Percentiles rank a stretch among this genome's conserved stretches.
Conservation (phyloP, 2,329 filamentous ascomycete genomes). For the Hymenotorrendiella dingleyae region DNA sequence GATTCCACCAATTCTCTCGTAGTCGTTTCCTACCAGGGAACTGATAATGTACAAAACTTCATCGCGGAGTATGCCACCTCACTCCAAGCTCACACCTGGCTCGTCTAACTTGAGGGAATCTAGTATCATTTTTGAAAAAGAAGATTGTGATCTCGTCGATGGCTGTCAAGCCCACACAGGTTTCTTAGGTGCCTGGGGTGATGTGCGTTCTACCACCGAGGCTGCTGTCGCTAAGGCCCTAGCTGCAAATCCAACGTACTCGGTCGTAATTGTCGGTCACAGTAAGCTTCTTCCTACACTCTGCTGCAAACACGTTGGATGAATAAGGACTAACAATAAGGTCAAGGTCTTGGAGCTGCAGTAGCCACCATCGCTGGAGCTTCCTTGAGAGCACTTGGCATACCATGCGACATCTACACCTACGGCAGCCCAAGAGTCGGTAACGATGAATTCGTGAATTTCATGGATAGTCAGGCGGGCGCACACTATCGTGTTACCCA, state of each 20-base stretch:
- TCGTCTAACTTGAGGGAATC: background rate
- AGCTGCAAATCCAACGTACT: background rate
- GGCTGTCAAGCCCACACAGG: conserved; percentile 43
- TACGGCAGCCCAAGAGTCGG: background rate
- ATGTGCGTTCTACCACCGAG: conserved; percentile 34
- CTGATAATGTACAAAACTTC: conserved; percentile 21
- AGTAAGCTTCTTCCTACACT: too few species aligned
- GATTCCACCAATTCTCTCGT: conserved; percentile 47
- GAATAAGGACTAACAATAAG: too few species aligned
- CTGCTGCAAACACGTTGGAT: too few species aligned
- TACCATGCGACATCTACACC: background rate
- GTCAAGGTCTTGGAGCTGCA: background rate
- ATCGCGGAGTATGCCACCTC: conserved; percentile 12
- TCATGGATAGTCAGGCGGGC: background rate
- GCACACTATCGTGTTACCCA: background rate
- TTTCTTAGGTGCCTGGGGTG: conserved; percentile 54
- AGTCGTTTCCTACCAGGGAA: conserved; percentile 56
- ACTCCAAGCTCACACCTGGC: background rate
- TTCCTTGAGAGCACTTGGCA: background rate
- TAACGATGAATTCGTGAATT: background rate
- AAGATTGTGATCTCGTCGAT: conserved; percentile 5
- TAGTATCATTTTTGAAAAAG: background rate
- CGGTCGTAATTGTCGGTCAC: background rate
- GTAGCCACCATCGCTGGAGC: background rate
- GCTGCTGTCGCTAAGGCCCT: background rate